These are phyloP conservation scores for Saccharomyces pastorianus DNA, from an alignment of 1,139 yeast species.

Conservation along the genomic window DNA sequence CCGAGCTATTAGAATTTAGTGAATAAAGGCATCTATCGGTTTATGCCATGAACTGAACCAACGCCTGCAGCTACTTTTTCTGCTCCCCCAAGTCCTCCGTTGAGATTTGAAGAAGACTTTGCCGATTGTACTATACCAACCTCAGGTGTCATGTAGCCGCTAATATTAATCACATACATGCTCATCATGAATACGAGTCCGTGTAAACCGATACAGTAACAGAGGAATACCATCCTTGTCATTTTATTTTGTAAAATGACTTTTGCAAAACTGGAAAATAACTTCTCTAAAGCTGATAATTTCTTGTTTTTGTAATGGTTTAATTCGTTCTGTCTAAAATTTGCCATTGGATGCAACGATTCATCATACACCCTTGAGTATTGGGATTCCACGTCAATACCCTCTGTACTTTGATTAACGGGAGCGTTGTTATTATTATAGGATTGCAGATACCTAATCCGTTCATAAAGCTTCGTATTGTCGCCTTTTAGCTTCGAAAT, in stretches of 20 bases:
- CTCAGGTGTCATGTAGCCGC: slow-evolving; percentile 42
- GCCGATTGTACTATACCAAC: slow-evolving; percentile 31
- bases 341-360: slow-evolving; percentile 75
- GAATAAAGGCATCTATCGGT: not conserved
- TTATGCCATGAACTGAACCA: not conserved
- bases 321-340: slow-evolving; percentile 69
- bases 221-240: slow-evolving; percentile 64
- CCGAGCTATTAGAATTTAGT: not conserved
- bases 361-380: slow-evolving; percentile 65
- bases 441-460: slow-evolving; percentile 55
- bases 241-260: slow-evolving; percentile 65
- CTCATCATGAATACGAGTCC: slow-evolving; percentile 61
- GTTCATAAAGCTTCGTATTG: slow-evolving; percentile 71
- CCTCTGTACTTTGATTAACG: slow-evolving; percentile 7
- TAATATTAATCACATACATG: slow-evolving; percentile 46
- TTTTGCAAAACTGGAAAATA: slow-evolving; percentile 68
- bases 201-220: slow-evolving; percentile 71
- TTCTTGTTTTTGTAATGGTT: slow-evolving; percentile 60
- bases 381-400: slow-evolving; percentile 45
- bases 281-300: slow-evolving; percentile 69
- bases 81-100: not conserved
- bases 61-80: not conserved
- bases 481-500: slow-evolving; percentile 59
- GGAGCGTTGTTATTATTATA: slow-evolving; percentile 17
- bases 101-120: not conserved